phyloP scores from a whole-genome alignment of 495 filamentous ascomycete species.

The Penicillium bovifimosum region DNA sequence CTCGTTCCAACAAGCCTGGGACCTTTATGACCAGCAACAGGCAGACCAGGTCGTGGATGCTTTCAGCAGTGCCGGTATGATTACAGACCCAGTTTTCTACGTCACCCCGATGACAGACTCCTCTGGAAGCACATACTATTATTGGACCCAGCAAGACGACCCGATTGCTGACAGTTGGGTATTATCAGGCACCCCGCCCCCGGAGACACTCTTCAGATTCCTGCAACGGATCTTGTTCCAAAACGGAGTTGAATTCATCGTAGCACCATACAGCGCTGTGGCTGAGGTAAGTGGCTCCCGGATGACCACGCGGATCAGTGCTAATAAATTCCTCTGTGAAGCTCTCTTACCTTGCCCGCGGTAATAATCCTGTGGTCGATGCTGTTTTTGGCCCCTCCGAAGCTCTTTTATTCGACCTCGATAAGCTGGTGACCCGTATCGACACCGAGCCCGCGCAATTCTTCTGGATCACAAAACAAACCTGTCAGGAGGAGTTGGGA shows the following conservation, averaged over 20 bases:
- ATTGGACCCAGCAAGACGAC: background rate
- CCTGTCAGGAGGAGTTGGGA: constrained; percentile 63
- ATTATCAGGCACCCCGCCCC: constrained; percentile 47
- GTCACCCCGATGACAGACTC: background rate
- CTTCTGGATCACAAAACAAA: constrained; percentile 64
- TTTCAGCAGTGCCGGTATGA: constrained; percentile 76
- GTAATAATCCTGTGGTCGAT: constrained; percentile 62
- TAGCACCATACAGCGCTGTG: constrained; percentile 84
- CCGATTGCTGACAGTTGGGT: constrained; percentile 18
- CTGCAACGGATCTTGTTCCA: constrained; percentile 69
- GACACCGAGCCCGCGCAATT: constrained; percentile 64
- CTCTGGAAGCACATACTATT: background rate
- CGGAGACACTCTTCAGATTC: constrained; percentile 61
- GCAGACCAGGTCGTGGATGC: constrained; percentile 71
- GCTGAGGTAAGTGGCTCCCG: constrained; percentile 60
- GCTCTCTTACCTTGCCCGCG: constrained; percentile 77
- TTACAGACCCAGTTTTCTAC: background rate
- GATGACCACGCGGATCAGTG: background rate
- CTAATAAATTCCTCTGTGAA: constrained; percentile 28
- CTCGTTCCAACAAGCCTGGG: constrained; percentile 66
- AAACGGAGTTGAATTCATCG: constrained; percentile 67
- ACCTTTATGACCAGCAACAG: constrained; percentile 74
- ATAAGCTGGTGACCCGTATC: constrained; percentile 74
- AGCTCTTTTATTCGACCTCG: constrained; percentile 77
- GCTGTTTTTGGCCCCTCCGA: constrained; percentile 84